A percentile compares a stretch with the other conserved stretches of the same genome.
phyloP scores from a whole-genome alignment of 139 green algal species.

The Asterochloris erici region DNA sequence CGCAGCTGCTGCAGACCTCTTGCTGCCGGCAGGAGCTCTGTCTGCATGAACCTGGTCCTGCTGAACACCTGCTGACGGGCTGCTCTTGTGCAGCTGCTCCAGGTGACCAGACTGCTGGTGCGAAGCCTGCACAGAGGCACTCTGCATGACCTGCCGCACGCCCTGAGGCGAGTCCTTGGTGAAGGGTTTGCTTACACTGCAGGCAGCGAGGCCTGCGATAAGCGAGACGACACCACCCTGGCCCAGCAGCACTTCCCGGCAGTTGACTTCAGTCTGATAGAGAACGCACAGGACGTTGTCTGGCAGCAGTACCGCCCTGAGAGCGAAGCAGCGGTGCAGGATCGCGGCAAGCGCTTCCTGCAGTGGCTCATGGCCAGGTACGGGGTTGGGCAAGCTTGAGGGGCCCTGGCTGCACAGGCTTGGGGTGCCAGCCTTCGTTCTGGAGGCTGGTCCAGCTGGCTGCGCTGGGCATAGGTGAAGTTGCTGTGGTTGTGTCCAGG shows the following conservation, averaged over 20 bases:
- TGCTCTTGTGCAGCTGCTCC: background rate
- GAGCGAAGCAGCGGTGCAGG: slow-evolving; percentile 31
- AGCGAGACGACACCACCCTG: slow-evolving; percentile 22
- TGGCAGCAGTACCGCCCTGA: slow-evolving; percentile 33
- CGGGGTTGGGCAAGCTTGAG: background rate
- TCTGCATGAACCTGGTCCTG: background rate
- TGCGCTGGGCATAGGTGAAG: too few relatives aligned
- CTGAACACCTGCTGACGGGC: background rate
- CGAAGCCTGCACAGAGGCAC: too few relatives aligned
- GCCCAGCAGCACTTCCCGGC: slow-evolving; percentile 33
- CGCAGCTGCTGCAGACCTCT: background rate
- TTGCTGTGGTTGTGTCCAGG: too few relatives aligned
- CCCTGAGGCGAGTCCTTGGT: too few relatives aligned
- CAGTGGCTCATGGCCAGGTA: slow-evolving; percentile 35
- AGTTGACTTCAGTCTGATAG: slow-evolving; percentile 46
- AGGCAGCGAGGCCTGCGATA: slow-evolving; percentile 40
- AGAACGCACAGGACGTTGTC: slow-evolving; percentile 23
- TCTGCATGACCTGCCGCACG: too few relatives aligned
- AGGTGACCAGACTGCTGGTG: too few relatives aligned
- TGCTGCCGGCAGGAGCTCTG: background rate
- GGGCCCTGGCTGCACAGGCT: too few relatives aligned
- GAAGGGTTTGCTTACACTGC: background rate
- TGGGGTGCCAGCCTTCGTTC: too few relatives aligned
- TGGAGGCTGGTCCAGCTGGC: too few relatives aligned
- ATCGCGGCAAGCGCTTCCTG: slow-evolving; percentile 36